phyloP scores from a whole-genome alignment of 1,139 yeast genomes.

The Candida dubliniensis region DNA sequence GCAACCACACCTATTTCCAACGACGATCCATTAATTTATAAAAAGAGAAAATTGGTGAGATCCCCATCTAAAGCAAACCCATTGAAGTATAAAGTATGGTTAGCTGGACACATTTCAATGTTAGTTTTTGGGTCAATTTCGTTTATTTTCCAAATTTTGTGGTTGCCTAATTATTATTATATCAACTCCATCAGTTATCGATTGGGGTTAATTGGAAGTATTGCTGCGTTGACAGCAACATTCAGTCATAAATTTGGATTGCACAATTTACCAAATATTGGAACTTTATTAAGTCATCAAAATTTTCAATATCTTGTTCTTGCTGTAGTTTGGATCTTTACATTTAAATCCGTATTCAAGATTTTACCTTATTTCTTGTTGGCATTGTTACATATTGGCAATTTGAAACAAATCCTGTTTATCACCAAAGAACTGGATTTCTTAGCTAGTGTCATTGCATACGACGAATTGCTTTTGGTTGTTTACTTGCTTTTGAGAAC shows the following conservation, averaged over 20 bases:
- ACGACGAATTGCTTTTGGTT: constrained; percentile 58
- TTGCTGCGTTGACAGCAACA: constrained; percentile 54
- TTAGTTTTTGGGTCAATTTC: constrained; percentile 52
- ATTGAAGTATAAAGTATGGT: constrained; percentile 55
- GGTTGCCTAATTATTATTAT: constrained; percentile 45
- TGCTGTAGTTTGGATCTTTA: constrained; percentile 58
- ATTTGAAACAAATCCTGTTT: constrained; percentile 38
- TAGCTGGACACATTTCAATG: constrained; percentile 56
- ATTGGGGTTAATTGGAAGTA: constrained; percentile 55
- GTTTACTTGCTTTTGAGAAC: constrained; percentile 59
- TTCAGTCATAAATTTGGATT: constrained; percentile 59
- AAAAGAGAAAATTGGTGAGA: constrained; percentile 39
- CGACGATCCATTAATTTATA: constrained; percentile 19
- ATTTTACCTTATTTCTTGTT: constrained; percentile 58
- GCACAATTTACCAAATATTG: constrained; percentile 52
- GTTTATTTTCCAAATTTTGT: constrained; percentile 45
- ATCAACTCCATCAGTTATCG: constrained; percentile 52
- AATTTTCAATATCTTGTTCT: constrained; percentile 65
- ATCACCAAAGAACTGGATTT: constrained; percentile 38
- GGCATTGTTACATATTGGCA: constrained; percentile 56
- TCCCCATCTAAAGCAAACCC: constrained; percentile 40
- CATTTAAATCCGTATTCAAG: constrained; percentile 66
- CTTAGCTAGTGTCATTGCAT: constrained; percentile 54
- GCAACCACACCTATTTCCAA: constrained; percentile 1
- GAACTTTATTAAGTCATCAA: constrained; percentile 62